Percentiles rank a stretch among this genome's conserved stretches.
Evolutionary conservation across 1,284 basidiomycete species (phyloP).

Genomic region (Exsudoporus floridanus): DNA sequence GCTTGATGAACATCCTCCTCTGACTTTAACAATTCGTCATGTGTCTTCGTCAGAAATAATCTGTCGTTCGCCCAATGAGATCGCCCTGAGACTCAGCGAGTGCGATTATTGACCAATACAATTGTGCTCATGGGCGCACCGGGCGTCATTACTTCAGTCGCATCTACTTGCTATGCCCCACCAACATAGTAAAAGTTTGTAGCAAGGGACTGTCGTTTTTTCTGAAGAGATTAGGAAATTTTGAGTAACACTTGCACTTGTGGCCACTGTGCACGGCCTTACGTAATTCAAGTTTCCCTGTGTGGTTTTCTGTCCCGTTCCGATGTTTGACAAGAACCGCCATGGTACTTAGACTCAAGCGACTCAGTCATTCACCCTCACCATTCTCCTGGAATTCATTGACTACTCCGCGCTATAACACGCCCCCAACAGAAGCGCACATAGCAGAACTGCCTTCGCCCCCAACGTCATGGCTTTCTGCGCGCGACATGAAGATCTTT

Average conservation of each 20-base stretch:
- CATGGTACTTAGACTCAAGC: constrained; percentile 62
- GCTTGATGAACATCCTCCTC: constrained; percentile 8
- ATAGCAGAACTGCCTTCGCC: constrained; percentile 54
- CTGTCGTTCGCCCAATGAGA: neutral
- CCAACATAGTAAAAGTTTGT: neutral
- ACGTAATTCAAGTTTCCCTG: constrained; percentile 21
- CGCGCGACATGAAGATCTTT: constrained; percentile 85
- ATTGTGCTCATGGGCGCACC: neutral
- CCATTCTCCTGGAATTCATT: constrained; percentile 61
- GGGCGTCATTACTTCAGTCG: neutral
- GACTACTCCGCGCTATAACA: constrained; percentile 36
- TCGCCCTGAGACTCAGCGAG: neutral
- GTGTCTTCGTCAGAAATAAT: neutral
- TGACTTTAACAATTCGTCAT: neutral
- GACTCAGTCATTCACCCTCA: constrained; percentile 39
- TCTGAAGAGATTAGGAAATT: neutral
- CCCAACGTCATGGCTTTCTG: constrained; percentile 79
- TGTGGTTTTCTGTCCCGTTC: neutral
- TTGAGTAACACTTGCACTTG: neutral
- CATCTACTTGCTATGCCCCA: neutral
- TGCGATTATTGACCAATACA: neutral
- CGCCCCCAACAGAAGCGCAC: constrained; percentile 30
- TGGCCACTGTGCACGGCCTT: constrained; percentile 5
- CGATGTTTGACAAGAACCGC: constrained; percentile 23
- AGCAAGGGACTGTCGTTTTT: neutral